Percentiles rank a stretch among this genome's conserved stretches.
Evolutionary conservation across 2,329 filamentous ascomycete genomes (phyloP).

Genomic region (Neonectria punicea): DNA sequence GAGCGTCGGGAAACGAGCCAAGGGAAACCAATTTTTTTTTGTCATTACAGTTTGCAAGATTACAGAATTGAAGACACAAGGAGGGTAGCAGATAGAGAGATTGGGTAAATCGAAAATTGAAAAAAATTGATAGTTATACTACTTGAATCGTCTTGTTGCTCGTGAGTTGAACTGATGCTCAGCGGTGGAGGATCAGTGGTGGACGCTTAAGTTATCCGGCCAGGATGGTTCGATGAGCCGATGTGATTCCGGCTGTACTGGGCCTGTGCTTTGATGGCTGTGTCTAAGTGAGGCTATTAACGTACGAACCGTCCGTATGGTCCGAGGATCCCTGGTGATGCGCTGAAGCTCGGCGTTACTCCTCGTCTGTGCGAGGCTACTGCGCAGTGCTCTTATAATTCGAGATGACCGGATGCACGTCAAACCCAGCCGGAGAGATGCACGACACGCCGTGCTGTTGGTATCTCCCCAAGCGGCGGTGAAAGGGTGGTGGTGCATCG

Average conservation of each 20-base stretch:
- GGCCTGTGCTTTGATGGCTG: constrained; percentile 11
- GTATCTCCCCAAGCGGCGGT: constrained; percentile 27
- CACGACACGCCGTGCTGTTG: background rate
- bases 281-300: background rate
- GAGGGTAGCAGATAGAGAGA: constrained; percentile 41
- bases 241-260: background rate
- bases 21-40: constrained; percentile 18
- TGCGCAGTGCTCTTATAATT: background rate
- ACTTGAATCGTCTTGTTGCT: background rate
- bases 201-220: background rate
- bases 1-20: constrained; percentile 29
- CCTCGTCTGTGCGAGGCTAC: background rate
- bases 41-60: constrained; percentile 30
- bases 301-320: constrained; percentile 8
- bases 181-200: background rate
- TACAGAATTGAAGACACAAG: constrained; percentile 38
- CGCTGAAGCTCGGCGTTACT: background rate
- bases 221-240: background rate
- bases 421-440: background rate
- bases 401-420: constrained; percentile 4
- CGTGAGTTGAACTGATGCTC: background rate
- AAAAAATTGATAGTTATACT: background rate
- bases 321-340: background rate
- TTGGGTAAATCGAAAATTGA: background rate
- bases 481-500: constrained; percentile 29